Conservation (phyloP, 2,329 filamentous ascomycete species). For the Ascochyta pisi region DNA sequence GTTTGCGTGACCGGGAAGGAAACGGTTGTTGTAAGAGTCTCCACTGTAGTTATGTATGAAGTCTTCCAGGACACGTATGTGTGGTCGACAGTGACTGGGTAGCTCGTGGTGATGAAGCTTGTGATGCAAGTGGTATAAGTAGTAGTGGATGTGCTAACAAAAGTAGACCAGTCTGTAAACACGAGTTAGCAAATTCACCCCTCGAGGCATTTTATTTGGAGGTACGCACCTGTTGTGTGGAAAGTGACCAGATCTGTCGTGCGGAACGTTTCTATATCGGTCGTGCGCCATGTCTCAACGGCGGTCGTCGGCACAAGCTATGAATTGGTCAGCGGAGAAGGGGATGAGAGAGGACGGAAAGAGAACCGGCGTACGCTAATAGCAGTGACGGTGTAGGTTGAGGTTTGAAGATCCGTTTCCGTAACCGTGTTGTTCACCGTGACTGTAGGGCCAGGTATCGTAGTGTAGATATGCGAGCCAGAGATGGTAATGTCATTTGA, state of each 20-base stretch:
- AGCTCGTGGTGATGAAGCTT: slow-evolving; percentile 28
- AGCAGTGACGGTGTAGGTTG: slow-evolving; percentile 24
- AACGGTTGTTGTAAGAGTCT: slow-evolving; percentile 17
- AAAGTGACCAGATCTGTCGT: slow-evolving; percentile 17
- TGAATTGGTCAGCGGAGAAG: background rate
- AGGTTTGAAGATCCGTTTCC: background rate
- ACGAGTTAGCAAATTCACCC: background rate
- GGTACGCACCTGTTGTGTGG: slow-evolving; percentile 14
- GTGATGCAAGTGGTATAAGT: slow-evolving; percentile 23
- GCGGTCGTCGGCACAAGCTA: slow-evolving; percentile 27
- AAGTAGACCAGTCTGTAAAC: slow-evolving; percentile 18
- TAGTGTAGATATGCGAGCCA: slow-evolving; percentile 1
- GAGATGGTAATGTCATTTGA: slow-evolving; percentile 19
- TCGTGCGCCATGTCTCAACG: slow-evolving; percentile 19
- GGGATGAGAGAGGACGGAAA: background rate
- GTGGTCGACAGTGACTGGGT: slow-evolving; percentile 15
- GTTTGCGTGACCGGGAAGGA: slow-evolving; percentile 18
- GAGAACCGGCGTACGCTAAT: slow-evolving; percentile 22
- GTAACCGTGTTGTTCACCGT: slow-evolving; percentile 15
- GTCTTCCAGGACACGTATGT: slow-evolving; percentile 23
- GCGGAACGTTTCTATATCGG: slow-evolving; percentile 15
- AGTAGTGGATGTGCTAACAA: slow-evolving; percentile 22
- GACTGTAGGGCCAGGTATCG: slow-evolving; percentile 7
- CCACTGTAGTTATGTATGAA: background rate
- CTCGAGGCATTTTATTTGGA: background rate